phyloP scores from a whole-genome alignment of 768 basidiomycete species.

The Holtermanniella nyarrowii region DNA sequence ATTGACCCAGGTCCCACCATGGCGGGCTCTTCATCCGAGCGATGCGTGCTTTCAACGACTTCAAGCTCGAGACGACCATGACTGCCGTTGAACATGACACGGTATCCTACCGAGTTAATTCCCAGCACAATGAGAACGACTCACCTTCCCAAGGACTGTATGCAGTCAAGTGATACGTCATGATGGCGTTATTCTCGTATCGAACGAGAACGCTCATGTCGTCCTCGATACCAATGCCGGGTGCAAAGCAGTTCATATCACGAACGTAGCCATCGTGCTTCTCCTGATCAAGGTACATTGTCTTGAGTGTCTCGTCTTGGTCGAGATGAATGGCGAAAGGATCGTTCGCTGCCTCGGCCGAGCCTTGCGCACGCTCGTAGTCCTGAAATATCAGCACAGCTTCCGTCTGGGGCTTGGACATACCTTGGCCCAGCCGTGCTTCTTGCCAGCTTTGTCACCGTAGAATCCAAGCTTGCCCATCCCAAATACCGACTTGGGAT shows the following conservation, averaged over 20 bases:
- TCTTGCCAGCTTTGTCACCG: slow-evolving; percentile 45
- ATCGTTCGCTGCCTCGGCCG: slow-evolving; percentile 44
- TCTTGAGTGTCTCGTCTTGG: slow-evolving; percentile 44
- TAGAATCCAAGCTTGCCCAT: slow-evolving; percentile 49
- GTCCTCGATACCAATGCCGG: slow-evolving; percentile 47
- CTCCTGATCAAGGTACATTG: slow-evolving; percentile 47
- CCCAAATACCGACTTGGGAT: slow-evolving; percentile 46
- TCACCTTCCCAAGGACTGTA: slow-evolving; percentile 42
- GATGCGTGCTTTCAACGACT: slow-evolving; percentile 45
- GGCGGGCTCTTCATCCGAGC: too few species aligned
- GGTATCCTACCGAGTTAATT: slow-evolving; percentile 41
- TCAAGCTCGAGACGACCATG: slow-evolving; percentile 49
- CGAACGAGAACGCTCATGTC: slow-evolving; percentile 49
- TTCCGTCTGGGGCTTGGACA: too few species aligned
- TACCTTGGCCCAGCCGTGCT: slow-evolving; percentile 48
- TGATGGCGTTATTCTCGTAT: slow-evolving; percentile 47
- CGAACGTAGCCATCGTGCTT: slow-evolving; percentile 47
- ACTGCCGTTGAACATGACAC: slow-evolving; percentile 51
- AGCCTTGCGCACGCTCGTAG: slow-evolving; percentile 46
- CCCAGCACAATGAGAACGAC: background rate
- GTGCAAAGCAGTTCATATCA: slow-evolving; percentile 46
- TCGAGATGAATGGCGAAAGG: slow-evolving; percentile 50
- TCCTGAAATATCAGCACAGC: too few species aligned
- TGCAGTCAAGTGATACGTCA: slow-evolving; percentile 49
- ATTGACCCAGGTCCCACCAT: too few species aligned